Percentiles rank a stretch among this genome's conserved stretches.
These are phyloP conservation scores for Drechslerella coelobrocha DNA, from an alignment of 2,329 filamentous ascomycete genomes.

Conservation along the genomic window DNA sequence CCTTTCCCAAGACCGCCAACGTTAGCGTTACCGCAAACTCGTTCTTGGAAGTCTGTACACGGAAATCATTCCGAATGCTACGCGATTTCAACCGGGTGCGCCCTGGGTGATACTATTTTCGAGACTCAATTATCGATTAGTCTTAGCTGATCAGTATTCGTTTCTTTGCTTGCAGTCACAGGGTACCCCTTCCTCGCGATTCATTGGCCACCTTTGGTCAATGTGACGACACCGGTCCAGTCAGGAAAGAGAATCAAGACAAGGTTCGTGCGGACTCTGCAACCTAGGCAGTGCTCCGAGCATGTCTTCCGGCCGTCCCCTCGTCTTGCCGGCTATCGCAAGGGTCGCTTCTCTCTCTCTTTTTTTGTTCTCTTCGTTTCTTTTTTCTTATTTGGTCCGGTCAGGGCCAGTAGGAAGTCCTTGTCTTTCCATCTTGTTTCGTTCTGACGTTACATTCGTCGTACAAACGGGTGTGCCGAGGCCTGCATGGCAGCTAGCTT, in stretches of 20 bases:
- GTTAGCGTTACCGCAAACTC: slow-evolving; percentile 32
- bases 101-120: slow-evolving; percentile 43
- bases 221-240: slow-evolving; percentile 38
- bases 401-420: slow-evolving; percentile 9
- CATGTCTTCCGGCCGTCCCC: not conserved
- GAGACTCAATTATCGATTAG: slow-evolving; percentile 33
- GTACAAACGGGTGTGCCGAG: not conserved
- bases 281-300: not conserved
- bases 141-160: slow-evolving; percentile 25
- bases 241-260: slow-evolving; percentile 1
- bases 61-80: slow-evolving; percentile 38
- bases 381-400: not conserved
- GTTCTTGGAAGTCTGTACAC: slow-evolving; percentile 9
- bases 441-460: slow-evolving; percentile 21
- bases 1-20: not conserved
- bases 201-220: slow-evolving; percentile 26
- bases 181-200: slow-evolving; percentile 33
- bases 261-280: slow-evolving; percentile 11
- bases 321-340: not conserved
- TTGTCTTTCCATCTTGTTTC: slow-evolving; percentile 15
- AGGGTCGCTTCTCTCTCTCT: slow-evolving; percentile 25
- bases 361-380: not conserved
- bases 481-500: too few species aligned
- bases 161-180: slow-evolving; percentile 26
- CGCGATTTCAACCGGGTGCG: slow-evolving; percentile 24